These are phyloP conservation scores for Pelagomonas calceolata DNA, from an alignment of 108 stramenopile genomes.

Conservation along the genomic window DNA sequence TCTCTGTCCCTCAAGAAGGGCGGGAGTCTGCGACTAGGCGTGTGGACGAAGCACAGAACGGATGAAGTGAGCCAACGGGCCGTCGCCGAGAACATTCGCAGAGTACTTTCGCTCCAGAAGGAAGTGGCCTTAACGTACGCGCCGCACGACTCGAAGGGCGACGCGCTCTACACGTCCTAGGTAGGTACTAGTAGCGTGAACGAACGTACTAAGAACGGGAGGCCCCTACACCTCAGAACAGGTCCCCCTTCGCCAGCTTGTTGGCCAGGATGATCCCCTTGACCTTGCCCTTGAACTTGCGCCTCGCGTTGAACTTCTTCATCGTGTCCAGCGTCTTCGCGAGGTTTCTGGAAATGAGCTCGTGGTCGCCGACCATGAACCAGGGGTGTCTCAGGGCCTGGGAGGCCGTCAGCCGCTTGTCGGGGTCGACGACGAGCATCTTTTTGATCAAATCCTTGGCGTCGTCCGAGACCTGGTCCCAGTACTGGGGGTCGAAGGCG, in stretches of 20 bases:
- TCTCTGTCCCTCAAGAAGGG: no score
- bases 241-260: conserved; percentile 13
- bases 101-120: no score
- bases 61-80: no score
- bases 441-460: conserved; percentile 46
- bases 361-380: conserved; percentile 42
- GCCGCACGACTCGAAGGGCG: no score
- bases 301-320: conserved; percentile 56
- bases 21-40: no score
- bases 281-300: conserved; percentile 56
- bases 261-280: conserved; percentile 40
- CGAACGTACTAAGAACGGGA: no score
- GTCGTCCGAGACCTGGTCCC: conserved; percentile 39
- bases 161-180: no score
- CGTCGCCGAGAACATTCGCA: no score
- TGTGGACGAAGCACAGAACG: no score
- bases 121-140: no score
- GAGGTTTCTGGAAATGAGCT: conserved; percentile 49
- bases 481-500: conserved; percentile 45
- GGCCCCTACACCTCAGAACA: no score
- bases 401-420: conserved; percentile 47
- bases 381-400: conserved; percentile 67
- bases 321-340: conserved; percentile 44
- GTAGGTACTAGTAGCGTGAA: no score
- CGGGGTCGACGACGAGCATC: conserved; percentile 46